Evolutionary conservation across 2,329 filamentous ascomycete genomes (phyloP), one percentile per base, ranked within the genome.

Genomic region (Fusarium burgessii): DNA sequence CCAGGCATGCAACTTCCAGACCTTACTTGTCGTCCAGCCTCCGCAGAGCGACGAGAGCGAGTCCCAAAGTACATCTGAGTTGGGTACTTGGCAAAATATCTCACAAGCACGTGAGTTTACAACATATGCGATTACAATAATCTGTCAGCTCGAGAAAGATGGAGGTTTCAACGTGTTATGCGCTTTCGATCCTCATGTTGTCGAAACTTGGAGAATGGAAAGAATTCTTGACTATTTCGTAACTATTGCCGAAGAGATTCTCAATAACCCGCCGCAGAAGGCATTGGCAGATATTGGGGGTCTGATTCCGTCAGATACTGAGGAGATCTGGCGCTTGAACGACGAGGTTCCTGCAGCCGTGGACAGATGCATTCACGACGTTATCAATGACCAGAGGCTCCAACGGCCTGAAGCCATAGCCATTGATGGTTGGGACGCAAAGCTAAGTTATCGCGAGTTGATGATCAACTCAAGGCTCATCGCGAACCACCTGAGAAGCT

Each of bases 141-240:
- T 60, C n/a, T 60, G 47, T 25, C 57, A 60, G 23, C 41, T 60
- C 5, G 40, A 55, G 20, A 14, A 60, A n/a, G 25, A 60, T 33
- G 57, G 57, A 3, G 33, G 57, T 5, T 60, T 60, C 47, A 52
- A 18, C n/a, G 57, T 60, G 9, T 14, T 14, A 33, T 60, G 57
- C 15, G 57, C 47, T n/a, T 60, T 60, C n/a, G 57, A 60, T 25
- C 32, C 29, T 6, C 20, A 54, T 20, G 40, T 54, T 61, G 32
- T 58, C 55, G 7, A 56, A 25, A 56, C 7, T 7, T 62, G 43
- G 58, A 62, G 50, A 38, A 55, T 62, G 50, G 42, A 56, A 36
- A n/a, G 58, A 12, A 55, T 62, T 50, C 42, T 56, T 8, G 50
- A 62, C 8, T 43, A 63, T n/a, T 64, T 73, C 14, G 32, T 65